Evolutionary conservation across 2,329 filamentous ascomycete species (phyloP).

Genomic region (Colletotrichum sp.): DNA sequence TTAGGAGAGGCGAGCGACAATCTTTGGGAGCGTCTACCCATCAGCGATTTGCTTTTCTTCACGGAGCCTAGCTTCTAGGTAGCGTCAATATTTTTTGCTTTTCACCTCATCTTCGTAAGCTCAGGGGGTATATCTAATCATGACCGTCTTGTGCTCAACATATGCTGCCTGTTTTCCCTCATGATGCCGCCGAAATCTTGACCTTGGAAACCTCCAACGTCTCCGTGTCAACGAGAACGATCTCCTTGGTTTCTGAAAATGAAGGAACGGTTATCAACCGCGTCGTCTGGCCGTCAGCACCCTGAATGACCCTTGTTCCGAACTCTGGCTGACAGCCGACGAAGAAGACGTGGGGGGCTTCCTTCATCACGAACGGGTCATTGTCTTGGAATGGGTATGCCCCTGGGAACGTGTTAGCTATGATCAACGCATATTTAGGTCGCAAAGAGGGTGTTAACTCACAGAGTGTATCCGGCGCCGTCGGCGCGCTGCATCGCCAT

Average conservation of each 20-base stretch:
- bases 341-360: slow-evolving; percentile 91
- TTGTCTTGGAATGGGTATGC: slow-evolving; percentile 95
- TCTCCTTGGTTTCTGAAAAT: slow-evolving; percentile 78
- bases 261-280: slow-evolving; percentile 83
- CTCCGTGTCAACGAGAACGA: slow-evolving; percentile 86
- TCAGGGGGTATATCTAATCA: slow-evolving; percentile 20
- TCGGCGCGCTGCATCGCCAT: slow-evolving; percentile 91
- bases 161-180: neutral
- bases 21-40: neutral
- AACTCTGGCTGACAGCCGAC: slow-evolving; percentile 85
- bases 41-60: neutral
- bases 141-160: slow-evolving; percentile 1
- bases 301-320: slow-evolving; percentile 72
- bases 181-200: slow-evolving; percentile 48
- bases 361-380: slow-evolving; percentile 86
- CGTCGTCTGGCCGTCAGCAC: slow-evolving; percentile 71
- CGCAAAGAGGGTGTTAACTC: slow-evolving; percentile 44
- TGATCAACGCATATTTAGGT: neutral
- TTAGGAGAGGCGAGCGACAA: neutral
- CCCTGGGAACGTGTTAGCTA: slow-evolving; percentile 57
- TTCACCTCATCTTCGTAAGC: neutral
- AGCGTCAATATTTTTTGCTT: neutral
- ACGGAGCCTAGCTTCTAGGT: neutral
- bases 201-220: slow-evolving; percentile 80
- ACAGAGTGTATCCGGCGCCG: slow-evolving; percentile 95